Evolutionary conservation across 2,329 filamentous ascomycete genomes (phyloP), one percentile per base, ranked within the genome.

Genomic region (Phyllosticta citribraziliensis): DNA sequence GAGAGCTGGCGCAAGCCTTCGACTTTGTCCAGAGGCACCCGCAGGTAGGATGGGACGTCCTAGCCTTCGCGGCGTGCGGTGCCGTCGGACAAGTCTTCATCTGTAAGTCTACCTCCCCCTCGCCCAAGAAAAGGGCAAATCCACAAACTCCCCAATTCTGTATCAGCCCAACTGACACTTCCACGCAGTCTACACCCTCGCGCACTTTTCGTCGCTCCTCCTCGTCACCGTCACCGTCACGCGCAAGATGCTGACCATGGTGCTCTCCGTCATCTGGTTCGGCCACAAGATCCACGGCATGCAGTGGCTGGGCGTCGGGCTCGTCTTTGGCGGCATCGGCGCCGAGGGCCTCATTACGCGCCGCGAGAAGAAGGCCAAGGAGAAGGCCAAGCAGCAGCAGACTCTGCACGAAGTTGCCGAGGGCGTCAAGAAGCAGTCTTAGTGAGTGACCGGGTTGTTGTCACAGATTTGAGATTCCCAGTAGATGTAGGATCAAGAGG

Each of bases 231-330:
- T 99, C 2, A 99, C 91, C 1, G 94, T 99, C 54, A 99, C 94
- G 54, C 84, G 94, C 70, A 99, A 99, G 79, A 99, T 99, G 94
- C 84, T 97, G 73, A 97, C 93, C 66, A 99, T 99, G 94, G 90
- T 97, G 63, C 81, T 97, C 57, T 96, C 91, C 59, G 94, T 99
- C 27, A 80, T 97, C 63, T 91, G 91, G 77, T 99, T 97, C 73
- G 94, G 94, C 27, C 94, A 99, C 74, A 84, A 83, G 65, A 82
- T 99, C 56, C 88, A 84, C 27, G 77, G 79, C n/a, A 95, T 93
- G 82, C 94, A 99, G 77, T 96, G 92, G 89, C 78, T 95, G 6
- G 94, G 94, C 65, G 92, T 99, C 33, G 87, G 84, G 0, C 79
- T 99, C 62, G 94, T 99, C 9, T 99, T 99, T 78, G 91, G 92